phyloP scores from a whole-genome alignment of 1,139 yeast genomes.

The Lodderomyces metapsilosis region DNA sequence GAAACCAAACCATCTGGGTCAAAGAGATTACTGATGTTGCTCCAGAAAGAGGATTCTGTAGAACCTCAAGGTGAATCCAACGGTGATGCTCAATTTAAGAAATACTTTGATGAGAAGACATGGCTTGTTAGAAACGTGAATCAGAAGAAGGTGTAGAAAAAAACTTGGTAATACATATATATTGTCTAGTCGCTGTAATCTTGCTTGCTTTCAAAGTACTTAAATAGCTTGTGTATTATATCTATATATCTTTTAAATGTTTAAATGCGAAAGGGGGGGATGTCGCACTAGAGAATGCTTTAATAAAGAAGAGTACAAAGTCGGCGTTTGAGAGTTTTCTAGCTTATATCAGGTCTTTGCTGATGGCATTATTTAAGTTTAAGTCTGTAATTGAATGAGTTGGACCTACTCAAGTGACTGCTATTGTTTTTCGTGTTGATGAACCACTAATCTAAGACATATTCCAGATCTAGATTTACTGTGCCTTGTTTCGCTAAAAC shows the following conservation, averaged over 20 bases:
- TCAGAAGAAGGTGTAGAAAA: not conserved
- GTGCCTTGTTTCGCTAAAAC: too few relatives aligned
- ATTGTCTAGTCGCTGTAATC: too few relatives aligned
- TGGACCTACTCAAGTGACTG: too few relatives aligned
- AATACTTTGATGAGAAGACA: conserved; percentile 51
- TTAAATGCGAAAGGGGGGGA: not conserved
- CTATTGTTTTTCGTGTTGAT: too few relatives aligned
- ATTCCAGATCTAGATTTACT: too few relatives aligned
- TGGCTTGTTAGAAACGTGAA: conserved; percentile 34
- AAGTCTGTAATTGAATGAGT: too few relatives aligned
- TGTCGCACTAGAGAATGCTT: not conserved
- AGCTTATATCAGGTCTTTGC: too few relatives aligned
- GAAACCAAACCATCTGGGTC: conserved; percentile 21
- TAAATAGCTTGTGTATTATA: not conserved
- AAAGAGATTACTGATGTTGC: conserved; percentile 15
- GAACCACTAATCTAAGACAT: too few relatives aligned
- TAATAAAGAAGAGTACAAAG: too few relatives aligned
- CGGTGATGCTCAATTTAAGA: conserved; percentile 3
- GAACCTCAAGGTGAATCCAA: not conserved
- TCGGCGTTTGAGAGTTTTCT: too few relatives aligned
- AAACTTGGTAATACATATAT: not conserved
- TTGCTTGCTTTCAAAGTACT: not conserved
- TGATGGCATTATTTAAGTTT: too few relatives aligned
- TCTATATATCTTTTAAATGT: not conserved
- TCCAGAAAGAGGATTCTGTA: conserved; percentile 23